phyloP scores from a whole-genome alignment of 2,329 filamentous ascomycete genomes.

The Truncatella angustata region DNA sequence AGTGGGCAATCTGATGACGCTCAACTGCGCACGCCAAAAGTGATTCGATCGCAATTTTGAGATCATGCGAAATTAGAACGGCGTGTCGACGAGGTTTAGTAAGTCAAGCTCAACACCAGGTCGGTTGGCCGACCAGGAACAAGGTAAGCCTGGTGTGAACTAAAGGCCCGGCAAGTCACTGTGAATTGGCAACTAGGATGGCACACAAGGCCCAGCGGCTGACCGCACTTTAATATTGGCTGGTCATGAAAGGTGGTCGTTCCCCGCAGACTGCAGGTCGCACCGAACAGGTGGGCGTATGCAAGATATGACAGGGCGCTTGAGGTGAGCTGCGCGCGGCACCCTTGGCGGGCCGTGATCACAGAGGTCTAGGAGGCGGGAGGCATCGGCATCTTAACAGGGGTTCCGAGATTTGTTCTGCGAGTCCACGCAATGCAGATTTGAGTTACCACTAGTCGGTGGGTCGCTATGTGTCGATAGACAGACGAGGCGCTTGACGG shows the following conservation, averaged over 20 bases:
- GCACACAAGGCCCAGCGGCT: constrained; percentile 26
- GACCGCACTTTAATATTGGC: constrained; percentile 54
- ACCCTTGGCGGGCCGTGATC: constrained; percentile 20
- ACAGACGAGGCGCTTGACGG: too few species aligned
- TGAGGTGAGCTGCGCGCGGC: not conserved
- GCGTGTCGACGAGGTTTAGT: constrained; percentile 20
- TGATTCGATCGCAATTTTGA: not conserved
- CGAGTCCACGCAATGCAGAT: not conserved
- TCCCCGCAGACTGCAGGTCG: constrained; percentile 38
- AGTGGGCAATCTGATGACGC: constrained; percentile 2
- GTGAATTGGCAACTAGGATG: constrained; percentile 10
- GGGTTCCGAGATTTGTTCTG: constrained; percentile 8
- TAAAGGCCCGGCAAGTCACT: constrained; percentile 17
- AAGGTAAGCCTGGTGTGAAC: constrained; percentile 21
- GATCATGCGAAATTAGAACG: not conserved
- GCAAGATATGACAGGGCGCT: constrained; percentile 12
- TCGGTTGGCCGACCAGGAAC: constrained; percentile 22
- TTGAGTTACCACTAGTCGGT: too few species aligned
- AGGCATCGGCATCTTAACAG: constrained; percentile 16
- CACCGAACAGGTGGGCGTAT: constrained; percentile 23
- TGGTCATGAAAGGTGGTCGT: constrained; percentile 34
- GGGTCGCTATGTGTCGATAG: too few species aligned
- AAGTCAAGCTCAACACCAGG: constrained; percentile 14
- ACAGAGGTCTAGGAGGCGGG: constrained; percentile 20
- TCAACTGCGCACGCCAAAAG: constrained; percentile 4